Conservation (phyloP, 352 stramenopile species). For the Pythium rhizo-oryzae region DNA sequence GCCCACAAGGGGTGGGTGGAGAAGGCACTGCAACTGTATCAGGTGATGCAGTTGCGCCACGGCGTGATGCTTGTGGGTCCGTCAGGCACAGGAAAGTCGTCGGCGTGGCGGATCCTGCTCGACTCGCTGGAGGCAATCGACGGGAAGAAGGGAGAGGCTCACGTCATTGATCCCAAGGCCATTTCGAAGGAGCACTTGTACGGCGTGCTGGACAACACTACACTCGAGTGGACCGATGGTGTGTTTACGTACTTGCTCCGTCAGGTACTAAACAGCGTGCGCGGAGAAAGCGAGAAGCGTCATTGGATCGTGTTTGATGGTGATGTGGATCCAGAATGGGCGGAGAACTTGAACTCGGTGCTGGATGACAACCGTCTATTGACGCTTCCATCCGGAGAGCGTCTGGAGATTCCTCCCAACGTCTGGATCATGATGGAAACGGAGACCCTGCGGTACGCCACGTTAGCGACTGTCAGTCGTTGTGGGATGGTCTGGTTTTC, state of each 20-base stretch:
- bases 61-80: slow-evolving; percentile 99
- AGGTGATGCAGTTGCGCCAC: slow-evolving; percentile 97
- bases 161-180: slow-evolving; percentile 99
- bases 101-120: slow-evolving; percentile 94
- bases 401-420: slow-evolving; percentile 97
- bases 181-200: slow-evolving; percentile 99
- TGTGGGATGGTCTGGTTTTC: slow-evolving; percentile 99
- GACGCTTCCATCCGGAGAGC: slow-evolving; percentile 98
- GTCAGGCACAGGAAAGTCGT: slow-evolving; percentile 96
- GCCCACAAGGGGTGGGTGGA: slow-evolving; percentile 94
- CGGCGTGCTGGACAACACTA: slow-evolving; percentile 99
- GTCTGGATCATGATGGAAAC: slow-evolving; percentile 99
- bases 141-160: slow-evolving; percentile 95
- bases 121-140: slow-evolving; percentile 95
- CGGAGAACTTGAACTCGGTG: slow-evolving; percentile 99
- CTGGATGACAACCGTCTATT: slow-evolving; percentile 99
- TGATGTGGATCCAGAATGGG: slow-evolving; percentile 99
- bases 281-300: slow-evolving; percentile 94
- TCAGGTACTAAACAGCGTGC: slow-evolving; percentile 97
- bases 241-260: slow-evolving; percentile 98
- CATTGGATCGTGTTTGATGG: slow-evolving; percentile 99
- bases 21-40: slow-evolving; percentile 99
- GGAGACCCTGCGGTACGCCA: slow-evolving; percentile 98
- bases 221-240: slow-evolving; percentile 99
- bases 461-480: slow-evolving; percentile 99